A percentile compares a stretch with the other conserved stretches of the same genome.
Evolutionary conservation across 179 eudicot species (phyloP).

Genomic region (Gypsophila paniculata): DNA sequence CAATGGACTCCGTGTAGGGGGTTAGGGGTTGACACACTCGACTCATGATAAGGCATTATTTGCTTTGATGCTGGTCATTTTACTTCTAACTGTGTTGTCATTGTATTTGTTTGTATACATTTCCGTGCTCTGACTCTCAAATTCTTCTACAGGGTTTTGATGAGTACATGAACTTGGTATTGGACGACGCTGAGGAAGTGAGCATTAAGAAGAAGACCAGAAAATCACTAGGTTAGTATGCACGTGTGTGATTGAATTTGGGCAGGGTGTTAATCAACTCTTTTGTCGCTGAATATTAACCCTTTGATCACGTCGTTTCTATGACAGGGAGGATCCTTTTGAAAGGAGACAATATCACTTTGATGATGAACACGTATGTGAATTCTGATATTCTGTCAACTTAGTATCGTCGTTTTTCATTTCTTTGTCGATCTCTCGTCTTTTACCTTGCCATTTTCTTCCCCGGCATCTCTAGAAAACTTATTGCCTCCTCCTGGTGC

Average conservation of each 20-base stretch:
- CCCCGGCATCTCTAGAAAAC: not conserved
- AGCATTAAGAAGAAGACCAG: slow-evolving; percentile 75
- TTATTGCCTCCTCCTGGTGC: not conserved
- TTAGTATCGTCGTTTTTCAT: not conserved
- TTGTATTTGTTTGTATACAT: not conserved
- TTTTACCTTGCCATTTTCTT: not conserved
- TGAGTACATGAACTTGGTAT: slow-evolving; percentile 88
- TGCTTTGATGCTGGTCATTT: too few relatives aligned
- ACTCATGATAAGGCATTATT: too few relatives aligned
- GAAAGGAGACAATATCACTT: slow-evolving; percentile 78
- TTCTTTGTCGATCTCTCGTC: not conserved
- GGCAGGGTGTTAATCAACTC: not conserved
- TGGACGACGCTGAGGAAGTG: slow-evolving; percentile 92
- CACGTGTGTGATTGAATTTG: not conserved
- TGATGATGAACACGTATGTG: slow-evolving; percentile 77
- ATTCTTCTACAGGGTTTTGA: slow-evolving; percentile 56
- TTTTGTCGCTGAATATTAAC: not conserved
- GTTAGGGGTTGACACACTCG: too few relatives aligned
- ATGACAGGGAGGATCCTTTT: slow-evolving; percentile 64
- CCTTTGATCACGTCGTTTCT: slow-evolving; percentile 5
- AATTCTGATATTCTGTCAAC: not conserved
- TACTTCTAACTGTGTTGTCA: not conserved
- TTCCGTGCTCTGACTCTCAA: not conserved
- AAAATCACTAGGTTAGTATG: slow-evolving; percentile 53
- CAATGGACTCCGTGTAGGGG: too few relatives aligned